Conservation (phyloP, 2,329 filamentous ascomycete species). For the Cephalotrichum gorgonifer region DNA sequence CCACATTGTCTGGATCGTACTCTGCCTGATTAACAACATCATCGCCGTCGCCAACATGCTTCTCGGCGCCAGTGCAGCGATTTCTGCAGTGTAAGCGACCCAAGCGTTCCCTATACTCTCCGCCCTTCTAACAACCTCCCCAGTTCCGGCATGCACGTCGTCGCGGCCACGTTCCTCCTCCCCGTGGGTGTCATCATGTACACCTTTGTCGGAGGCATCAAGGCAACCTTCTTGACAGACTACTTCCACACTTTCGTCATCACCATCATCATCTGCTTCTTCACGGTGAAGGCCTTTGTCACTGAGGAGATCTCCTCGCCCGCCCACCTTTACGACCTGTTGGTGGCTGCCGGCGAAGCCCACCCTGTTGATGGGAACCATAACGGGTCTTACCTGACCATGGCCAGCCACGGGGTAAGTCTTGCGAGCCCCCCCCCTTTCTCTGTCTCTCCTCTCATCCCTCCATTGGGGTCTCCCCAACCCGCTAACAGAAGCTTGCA, state of each 20-base stretch:
- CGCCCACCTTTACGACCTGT: constrained; percentile 35
- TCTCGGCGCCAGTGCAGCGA: constrained; percentile 24
- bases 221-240: constrained; percentile 34
- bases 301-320: constrained; percentile 35
- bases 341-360: constrained; percentile 29
- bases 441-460: no score
- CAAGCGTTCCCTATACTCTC: constrained; percentile 6
- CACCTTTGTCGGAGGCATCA: constrained; percentile 28
- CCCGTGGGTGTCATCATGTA: constrained; percentile 27
- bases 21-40: constrained; percentile 43
- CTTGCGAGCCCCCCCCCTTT: background rate
- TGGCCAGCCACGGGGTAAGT: constrained; percentile 38
- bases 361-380: constrained; percentile 41
- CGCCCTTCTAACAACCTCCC: constrained; percentile 4
- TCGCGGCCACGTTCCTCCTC: constrained; percentile 35
- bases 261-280: constrained; percentile 38
- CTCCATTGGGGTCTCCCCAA: no score
- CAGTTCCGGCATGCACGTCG: constrained; percentile 33
- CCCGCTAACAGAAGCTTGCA: constrained; percentile 10
- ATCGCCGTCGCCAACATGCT: constrained; percentile 44
- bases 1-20: constrained; percentile 39
- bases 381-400: constrained; percentile 42
- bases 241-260: constrained; percentile 46
- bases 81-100: constrained; percentile 19
- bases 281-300: constrained; percentile 33